phyloP scores from a whole-genome alignment of 441 rosid genomes.

The Corymbia citriodora region DNA sequence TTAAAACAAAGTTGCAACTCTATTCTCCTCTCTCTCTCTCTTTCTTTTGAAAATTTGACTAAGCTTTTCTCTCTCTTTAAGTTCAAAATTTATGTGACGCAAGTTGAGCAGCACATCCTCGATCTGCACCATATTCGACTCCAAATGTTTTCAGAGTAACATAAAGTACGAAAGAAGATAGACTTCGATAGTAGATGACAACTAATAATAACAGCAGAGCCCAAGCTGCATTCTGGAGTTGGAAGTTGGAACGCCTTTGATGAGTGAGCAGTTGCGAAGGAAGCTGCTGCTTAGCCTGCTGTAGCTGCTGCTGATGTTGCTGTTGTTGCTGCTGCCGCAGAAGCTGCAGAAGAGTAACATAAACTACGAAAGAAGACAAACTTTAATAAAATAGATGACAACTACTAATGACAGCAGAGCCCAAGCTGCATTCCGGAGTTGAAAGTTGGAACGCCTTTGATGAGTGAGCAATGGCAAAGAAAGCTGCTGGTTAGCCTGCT shows the following conservation, averaged over 20 bases:
- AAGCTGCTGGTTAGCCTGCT: too few species aligned
- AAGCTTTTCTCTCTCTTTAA: too few species aligned
- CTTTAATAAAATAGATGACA: too few species aligned
- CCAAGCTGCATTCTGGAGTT: neutral
- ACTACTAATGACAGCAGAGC: too few species aligned
- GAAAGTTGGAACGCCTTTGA: too few species aligned
- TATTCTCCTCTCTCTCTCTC: too few species aligned
- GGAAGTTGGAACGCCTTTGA: neutral
- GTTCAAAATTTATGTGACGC: neutral
- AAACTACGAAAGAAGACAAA: too few species aligned
- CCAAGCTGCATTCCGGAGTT: too few species aligned
- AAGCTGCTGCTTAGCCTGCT: neutral
- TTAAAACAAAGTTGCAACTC: neutral
- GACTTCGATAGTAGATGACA: neutral
- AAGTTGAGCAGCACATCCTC: neutral
- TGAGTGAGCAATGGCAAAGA: too few species aligned
- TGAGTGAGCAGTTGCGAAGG: neutral
- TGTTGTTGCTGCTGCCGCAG: too few species aligned
- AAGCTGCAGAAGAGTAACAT: too few species aligned
- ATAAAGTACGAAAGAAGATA: neutral
- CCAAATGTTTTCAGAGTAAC: neutral
- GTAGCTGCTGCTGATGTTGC: neutral
- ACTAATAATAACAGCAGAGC: neutral
- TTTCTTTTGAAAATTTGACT: too few species aligned
- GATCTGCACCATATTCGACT: neutral